These are phyloP conservation scores for Rhododendron ferrugineum DNA, from an alignment of 148 eudicot genomes.

Conservation along the genomic window DNA sequence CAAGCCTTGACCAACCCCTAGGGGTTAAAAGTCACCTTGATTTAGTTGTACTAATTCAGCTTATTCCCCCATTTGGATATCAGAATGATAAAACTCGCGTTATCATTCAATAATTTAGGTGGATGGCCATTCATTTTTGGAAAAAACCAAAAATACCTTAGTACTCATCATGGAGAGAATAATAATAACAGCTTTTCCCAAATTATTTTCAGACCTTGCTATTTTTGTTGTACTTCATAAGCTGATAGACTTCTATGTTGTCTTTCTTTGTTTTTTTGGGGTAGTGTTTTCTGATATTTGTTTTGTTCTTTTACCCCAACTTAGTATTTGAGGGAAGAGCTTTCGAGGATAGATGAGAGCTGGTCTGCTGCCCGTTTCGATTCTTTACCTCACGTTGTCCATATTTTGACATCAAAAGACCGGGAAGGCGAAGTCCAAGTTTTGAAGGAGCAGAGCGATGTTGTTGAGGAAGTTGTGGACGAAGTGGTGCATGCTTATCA, in stretches of 20 bases:
- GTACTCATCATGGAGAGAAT: background rate
- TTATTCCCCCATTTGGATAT: background rate
- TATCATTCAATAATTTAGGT: background rate
- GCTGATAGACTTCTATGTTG: background rate
- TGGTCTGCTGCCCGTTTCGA: conserved; percentile 96
- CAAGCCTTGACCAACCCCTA: too few species aligned
- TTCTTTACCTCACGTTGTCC: conserved; percentile 94
- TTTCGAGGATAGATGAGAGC: conserved; percentile 68
- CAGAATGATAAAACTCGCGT: background rate
- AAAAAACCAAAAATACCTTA: background rate
- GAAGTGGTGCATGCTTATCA: conserved; percentile 99
- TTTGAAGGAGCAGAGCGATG: conserved; percentile 86
- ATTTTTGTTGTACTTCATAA: background rate
- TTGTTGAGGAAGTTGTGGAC: conserved; percentile 91
- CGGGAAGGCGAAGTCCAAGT: conserved; percentile 65
- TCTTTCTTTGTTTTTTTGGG: background rate
- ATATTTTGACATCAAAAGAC: conserved; percentile 88
- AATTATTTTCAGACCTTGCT: background rate
- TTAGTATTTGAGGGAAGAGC: conserved; percentile 82
- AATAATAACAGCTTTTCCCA: background rate
- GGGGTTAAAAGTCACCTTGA: background rate
- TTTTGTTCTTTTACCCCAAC: conserved; percentile 1
- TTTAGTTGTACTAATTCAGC: background rate
- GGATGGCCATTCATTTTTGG: background rate
- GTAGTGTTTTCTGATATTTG: background rate